Evolutionary conservation across 139 green algal genomes (phyloP).

Genomic region (Asterochloris sp.): DNA sequence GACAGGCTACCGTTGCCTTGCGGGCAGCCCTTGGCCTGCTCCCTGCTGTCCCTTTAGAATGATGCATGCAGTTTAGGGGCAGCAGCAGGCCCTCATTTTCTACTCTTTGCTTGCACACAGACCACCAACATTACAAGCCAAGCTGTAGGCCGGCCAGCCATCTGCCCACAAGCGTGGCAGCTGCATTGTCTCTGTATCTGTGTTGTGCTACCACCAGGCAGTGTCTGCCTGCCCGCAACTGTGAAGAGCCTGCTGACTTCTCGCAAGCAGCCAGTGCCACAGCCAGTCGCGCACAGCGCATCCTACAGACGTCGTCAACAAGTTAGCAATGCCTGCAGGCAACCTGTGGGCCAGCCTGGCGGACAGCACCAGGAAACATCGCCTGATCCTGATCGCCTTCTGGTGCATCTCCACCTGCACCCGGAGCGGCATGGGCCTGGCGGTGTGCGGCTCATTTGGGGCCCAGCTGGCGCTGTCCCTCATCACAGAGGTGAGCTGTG

Average conservation of each 20-base stretch:
- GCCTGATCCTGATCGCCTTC: slow-evolving; percentile 4
- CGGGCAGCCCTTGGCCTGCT: no score
- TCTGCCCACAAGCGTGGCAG: no score
- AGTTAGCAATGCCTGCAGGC: not conserved
- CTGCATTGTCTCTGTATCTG: not conserved
- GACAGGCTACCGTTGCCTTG: no score
- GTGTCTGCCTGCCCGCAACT: not conserved
- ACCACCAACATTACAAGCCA: no score
- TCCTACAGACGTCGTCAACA: not conserved
- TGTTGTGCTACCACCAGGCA: not conserved
- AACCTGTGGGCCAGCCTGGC: slow-evolving; percentile 11
- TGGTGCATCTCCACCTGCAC: slow-evolving; percentile 7
- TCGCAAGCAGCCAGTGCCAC: not conserved
- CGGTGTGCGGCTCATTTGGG: no score
- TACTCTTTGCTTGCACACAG: no score
- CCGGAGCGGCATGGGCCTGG: not conserved
- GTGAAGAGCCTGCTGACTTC: not conserved
- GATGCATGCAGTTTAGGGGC: no score
- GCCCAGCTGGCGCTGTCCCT: no score
- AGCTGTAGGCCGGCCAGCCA: no score
- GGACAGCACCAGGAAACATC: slow-evolving; percentile 7
- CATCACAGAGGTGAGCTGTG: no score
- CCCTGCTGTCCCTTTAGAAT: no score
- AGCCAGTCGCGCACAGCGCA: not conserved
- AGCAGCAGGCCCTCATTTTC: no score